phyloP scores from a whole-genome alignment of 345 rosid species.

The Adansonia digitata region DNA sequence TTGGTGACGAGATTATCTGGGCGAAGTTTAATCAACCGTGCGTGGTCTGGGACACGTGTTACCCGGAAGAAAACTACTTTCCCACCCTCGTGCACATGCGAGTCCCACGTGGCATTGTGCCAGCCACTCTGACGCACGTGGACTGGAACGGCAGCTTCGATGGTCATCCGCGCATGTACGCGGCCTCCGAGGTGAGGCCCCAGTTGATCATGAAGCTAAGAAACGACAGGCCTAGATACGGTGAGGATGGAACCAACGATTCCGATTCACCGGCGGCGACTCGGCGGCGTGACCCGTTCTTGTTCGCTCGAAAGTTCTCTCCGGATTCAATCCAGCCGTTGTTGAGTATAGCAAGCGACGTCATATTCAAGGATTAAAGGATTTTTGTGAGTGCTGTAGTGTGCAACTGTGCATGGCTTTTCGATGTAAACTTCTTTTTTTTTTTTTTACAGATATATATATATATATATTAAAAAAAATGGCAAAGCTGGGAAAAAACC shows the following conservation, averaged over 20 bases:
- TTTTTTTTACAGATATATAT: neutral
- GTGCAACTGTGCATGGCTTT: constrained; percentile 4
- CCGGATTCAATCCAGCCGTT: constrained; percentile 30
- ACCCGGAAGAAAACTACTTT: constrained; percentile 73
- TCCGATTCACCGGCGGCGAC: constrained; percentile 29
- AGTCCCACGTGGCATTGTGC: constrained; percentile 52
- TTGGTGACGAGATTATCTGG: constrained; percentile 54
- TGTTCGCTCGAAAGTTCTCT: constrained; percentile 70
- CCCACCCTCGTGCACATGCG: constrained; percentile 61
- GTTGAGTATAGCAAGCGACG: constrained; percentile 42
- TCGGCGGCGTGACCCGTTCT: constrained; percentile 42
- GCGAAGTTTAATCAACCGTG: constrained; percentile 57
- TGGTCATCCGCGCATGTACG: constrained; percentile 70
- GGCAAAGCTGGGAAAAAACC: constrained; percentile 34
- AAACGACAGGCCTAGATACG: constrained; percentile 43
- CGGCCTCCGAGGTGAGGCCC: constrained; percentile 42
- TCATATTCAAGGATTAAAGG: constrained; percentile 51
- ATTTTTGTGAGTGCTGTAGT: neutral
- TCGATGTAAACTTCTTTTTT: constrained; percentile 30
- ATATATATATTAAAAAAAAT: neutral
- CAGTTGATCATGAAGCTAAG: constrained; percentile 43
- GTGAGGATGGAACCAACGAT: constrained; percentile 40
- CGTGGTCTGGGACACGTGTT: constrained; percentile 45
- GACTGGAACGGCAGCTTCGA: constrained; percentile 47
- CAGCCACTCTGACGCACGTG: constrained; percentile 75